Percentiles rank a stretch among this genome's conserved stretches.
phyloP scores from a whole-genome alignment of 805 yeast species.

The Lachancea meyersii region DNA sequence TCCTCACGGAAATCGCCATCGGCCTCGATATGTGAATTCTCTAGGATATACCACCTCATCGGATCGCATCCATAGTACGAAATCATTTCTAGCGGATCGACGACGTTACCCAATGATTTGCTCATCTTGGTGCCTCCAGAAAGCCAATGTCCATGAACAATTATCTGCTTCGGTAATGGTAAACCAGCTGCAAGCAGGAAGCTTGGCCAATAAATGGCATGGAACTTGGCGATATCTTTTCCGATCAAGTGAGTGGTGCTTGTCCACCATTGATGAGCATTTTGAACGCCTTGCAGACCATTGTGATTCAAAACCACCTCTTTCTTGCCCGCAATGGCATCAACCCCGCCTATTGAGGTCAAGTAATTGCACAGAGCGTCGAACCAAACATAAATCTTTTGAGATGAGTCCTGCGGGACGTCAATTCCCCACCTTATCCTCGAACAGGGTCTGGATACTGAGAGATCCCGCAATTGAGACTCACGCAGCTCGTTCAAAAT shows the following conservation, averaged over 20 bases:
- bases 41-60: conserved; percentile 67
- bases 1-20: conserved; percentile 77
- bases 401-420: conserved; percentile 75
- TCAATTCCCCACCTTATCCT: conserved; percentile 85
- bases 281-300: not conserved
- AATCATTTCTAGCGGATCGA: conserved; percentile 72
- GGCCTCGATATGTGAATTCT: conserved; percentile 63
- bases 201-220: conserved; percentile 91
- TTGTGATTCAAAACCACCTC: not conserved
- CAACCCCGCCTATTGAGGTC: conserved; percentile 62
- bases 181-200: conserved; percentile 77
- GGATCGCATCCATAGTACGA: conserved; percentile 65
- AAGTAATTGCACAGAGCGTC: conserved; percentile 87
- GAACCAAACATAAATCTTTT: conserved; percentile 91
- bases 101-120: conserved; percentile 86
- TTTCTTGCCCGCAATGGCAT: conserved; percentile 14
- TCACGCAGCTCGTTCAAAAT: conserved; percentile 53
- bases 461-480: conserved; percentile 53
- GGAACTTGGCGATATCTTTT: conserved; percentile 85
- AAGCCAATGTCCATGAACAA: conserved; percentile 94
- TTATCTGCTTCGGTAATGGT: conserved; percentile 61
- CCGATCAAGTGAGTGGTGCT: conserved; percentile 77
- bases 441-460: conserved; percentile 78
- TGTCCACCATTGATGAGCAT: conserved; percentile 20
- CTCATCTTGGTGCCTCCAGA: conserved; percentile 90